Base-by-base conservation (phyloP, 2,329 filamentous ascomycete species). In the Camptophora hylomeconis region DNA sequence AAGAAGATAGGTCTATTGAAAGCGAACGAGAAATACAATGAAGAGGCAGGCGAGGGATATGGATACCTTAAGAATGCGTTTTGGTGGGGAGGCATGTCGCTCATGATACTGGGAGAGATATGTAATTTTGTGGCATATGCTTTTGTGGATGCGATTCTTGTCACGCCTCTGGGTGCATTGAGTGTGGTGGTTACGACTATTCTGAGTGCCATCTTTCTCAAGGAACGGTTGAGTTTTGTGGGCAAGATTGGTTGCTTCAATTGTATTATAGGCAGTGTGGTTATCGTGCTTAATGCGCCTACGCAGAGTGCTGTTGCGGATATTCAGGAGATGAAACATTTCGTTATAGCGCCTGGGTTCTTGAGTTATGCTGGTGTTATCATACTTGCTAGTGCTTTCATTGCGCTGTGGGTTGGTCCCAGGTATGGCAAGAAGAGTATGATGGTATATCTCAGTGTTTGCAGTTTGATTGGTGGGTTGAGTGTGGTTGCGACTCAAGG, bases 51-150 rank as follows among this genome's bases (percentile, higher is more conserved):
- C 36, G 87, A 95, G 56, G 89, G 89, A 32, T 95, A 95, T 53
- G 86, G 87, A 38, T 98, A 95, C 53, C 72, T 98, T 45, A 93
- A 92, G 61, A 95, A 95, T 48, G 65, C 65, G 12, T 93, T 71
- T 62, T 98, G 89, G 89, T 98, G 89, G 89, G 56, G 63, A 2
- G 89, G 89, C 45, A 95, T 98, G 89, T 84, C 64, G 0, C 67
- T 95, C 35, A 95, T 98, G 89, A 93, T 95, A 45, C 47, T 95
- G 23, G 89, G 89, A 44, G 89, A 98, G 56, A 72, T 93, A 32
- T 92, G 83, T 70, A 98, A 98, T 58, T 92, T 95, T 52, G 82
- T 87, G 51, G 89, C 89, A 30, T 95, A 95, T 51, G 82, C 84
- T 32, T 95, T 95, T 47, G 89, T 89, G 38, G 89, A 95, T 54